Percentiles rank a stretch among this genome's conserved stretches.
Evolutionary conservation across 2,329 filamentous ascomycete genomes (phyloP).

Genomic region (Xylaria polymorpha): DNA sequence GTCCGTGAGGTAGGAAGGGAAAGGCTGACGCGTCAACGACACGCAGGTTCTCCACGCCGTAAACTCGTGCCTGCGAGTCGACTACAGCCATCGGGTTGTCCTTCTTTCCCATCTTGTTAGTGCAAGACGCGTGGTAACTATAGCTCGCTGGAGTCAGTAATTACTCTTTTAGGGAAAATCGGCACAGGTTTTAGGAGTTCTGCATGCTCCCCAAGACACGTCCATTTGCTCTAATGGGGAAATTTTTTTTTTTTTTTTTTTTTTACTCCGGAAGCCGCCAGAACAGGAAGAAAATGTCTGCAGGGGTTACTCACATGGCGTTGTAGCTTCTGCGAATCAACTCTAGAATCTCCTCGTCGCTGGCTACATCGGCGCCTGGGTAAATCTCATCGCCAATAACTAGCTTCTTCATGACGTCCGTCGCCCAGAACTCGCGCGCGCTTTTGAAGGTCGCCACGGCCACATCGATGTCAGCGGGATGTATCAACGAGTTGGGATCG

Average conservation of each 20-base stretch:
- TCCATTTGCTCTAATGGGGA: too few relatives aligned
- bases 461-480: constrained; percentile 68
- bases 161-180: too few relatives aligned
- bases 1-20: constrained; percentile 45
- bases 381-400: constrained; percentile 72
- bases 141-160: too few relatives aligned
- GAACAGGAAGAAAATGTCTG: too few relatives aligned
- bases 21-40: constrained; percentile 64
- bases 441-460: constrained; percentile 72
- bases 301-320: too few relatives aligned
- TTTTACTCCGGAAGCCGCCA: too few relatives aligned
- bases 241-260: too few relatives aligned
- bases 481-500: constrained; percentile 48
- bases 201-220: too few relatives aligned
- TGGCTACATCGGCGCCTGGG: constrained; percentile 67
- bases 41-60: constrained; percentile 62
- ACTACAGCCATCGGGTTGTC: constrained; percentile 64
- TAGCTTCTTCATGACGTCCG: constrained; percentile 72
- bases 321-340: constrained; percentile 40
- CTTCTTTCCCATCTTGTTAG: constrained; percentile 64
- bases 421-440: constrained; percentile 69
- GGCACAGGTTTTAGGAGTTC: too few relatives aligned
- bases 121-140: constrained; percentile 65
- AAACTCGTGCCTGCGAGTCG: constrained; percentile 64
- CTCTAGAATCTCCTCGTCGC: constrained; percentile 66